Evolutionary conservation across 495 filamentous ascomycete genomes (phyloP).

Genomic region (Cercophora newfieldiana): DNA sequence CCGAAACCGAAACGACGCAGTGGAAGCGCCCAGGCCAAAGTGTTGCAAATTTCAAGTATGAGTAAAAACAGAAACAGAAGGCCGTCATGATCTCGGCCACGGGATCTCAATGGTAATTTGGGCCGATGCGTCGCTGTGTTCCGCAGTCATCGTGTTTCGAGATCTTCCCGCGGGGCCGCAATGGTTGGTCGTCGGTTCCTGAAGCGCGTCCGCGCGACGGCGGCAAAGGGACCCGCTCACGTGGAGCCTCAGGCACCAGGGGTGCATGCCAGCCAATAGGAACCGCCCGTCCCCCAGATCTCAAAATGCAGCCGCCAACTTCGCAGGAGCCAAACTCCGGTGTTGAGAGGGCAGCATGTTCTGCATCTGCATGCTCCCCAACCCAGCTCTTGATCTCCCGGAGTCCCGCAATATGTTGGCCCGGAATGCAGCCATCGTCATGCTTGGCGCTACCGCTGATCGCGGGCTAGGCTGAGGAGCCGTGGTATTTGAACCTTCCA

Average conservation of each 20-base stretch:
- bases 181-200: background rate
- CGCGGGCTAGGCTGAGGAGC: no score
- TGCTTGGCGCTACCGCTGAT: background rate
- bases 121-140: no score
- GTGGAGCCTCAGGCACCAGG: background rate
- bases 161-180: background rate
- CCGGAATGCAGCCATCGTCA: background rate
- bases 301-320: background rate
- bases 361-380: background rate
- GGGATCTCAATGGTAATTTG: background rate
- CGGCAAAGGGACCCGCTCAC: slow-evolving; percentile 3
- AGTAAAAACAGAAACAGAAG: background rate
- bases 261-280: background rate
- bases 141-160: background rate
- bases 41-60: background rate
- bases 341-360: no score
- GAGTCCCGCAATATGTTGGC: background rate
- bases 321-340: background rate
- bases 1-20: background rate
- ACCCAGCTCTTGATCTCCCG: background rate
- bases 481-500: background rate
- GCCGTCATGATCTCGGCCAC: background rate
- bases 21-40: background rate
- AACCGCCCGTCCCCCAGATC: background rate
- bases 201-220: background rate